Percentiles rank a stretch among this genome's conserved stretches.
Evolutionary conservation across 805 yeast genomes (phyloP).

Genomic region (Candida gorgasii): DNA sequence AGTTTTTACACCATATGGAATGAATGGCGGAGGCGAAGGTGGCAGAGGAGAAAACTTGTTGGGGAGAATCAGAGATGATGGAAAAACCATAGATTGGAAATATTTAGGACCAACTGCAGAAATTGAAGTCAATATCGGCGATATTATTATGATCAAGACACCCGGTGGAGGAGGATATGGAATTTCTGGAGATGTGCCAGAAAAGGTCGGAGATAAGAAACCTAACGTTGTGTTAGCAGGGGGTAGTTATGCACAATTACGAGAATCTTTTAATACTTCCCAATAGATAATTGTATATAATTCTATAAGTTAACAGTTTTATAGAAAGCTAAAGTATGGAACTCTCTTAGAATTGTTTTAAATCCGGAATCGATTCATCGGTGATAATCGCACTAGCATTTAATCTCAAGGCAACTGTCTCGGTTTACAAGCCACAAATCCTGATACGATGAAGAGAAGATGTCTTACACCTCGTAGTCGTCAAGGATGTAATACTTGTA

Average conservation of each 20-base stretch:
- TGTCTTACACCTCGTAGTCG: constrained; percentile 35
- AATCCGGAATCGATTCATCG: too few species aligned
- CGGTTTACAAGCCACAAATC: too few species aligned
- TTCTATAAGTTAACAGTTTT: background rate
- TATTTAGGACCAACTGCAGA: constrained; percentile 66
- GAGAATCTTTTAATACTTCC: constrained; percentile 23
- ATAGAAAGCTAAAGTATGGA: background rate
- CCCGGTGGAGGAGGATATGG: constrained; percentile 93
- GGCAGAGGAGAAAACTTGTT: constrained; percentile 39
- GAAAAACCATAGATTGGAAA: constrained; percentile 22
- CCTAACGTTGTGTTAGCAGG: constrained; percentile 15
- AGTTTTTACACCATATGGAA: constrained; percentile 24
- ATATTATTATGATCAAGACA: constrained; percentile 63
- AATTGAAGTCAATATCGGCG: constrained; percentile 57
- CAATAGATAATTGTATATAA: constrained; percentile 12
- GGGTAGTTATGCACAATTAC: constrained; percentile 23
- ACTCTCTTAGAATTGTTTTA: background rate
- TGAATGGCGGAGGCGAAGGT: constrained; percentile 31
- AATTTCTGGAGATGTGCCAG: constrained; percentile 3
- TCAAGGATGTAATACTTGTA: constrained; percentile 67
- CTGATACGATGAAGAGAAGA: constrained; percentile 7
- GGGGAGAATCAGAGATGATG: constrained; percentile 31
- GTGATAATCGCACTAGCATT: too few species aligned
- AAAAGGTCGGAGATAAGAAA: background rate
- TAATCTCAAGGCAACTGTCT: background rate